Base-by-base conservation (phyloP, 306 rosid species). In the Vachellia pachyceras region DNA sequence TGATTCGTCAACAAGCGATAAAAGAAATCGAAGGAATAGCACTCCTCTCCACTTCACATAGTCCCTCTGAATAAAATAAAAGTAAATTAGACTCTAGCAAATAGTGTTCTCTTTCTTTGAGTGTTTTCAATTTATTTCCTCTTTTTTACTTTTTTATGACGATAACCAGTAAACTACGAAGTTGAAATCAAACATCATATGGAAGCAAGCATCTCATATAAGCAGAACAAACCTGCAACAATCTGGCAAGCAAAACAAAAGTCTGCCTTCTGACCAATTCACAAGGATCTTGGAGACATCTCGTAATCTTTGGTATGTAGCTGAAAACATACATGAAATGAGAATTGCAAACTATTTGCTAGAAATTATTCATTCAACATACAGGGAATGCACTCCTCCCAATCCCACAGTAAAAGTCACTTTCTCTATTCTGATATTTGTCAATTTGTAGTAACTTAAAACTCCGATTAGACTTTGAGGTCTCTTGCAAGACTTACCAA, bases 21-120 rank as follows among this genome's bases (percentile, higher is more conserved):
- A 82, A 79, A 95, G 99, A 89, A 95, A 95, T 75, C 99, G 90
- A 72, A 93, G 90, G 88, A 95, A 95, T 63, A 95, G 86, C 81
- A 95, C 97, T 80, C 97, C 99, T n/a, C 88, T 91, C 99, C 99
- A 95, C 88, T 95, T 95, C 87, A 95, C 99, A 15, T 93, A 95
- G 87, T 95, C 99, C 78, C 97, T 90, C 98, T 94, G 55, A 14
- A 40, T 68, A 81, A 47, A 63, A 83, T 17, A 72, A 58, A n/a
- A 64, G 15, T 80, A 7, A 6, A 76, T 7, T 7, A 47, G 17
- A 70, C n/a, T 80, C 72, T 57, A 80, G 77, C 37, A 81, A 55
- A 71, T 54, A 22, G 44, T 20, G 45, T 11, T 67, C 22, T 69
- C 37, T 35, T 7, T 10, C 29, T 15, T 3, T 1, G n/a, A n/a